Percentiles rank a stretch among this genome's conserved stretches.
These are phyloP conservation scores for Candida xiaguanensis DNA, from an alignment of 805 yeast genomes.

Conservation along the genomic window DNA sequence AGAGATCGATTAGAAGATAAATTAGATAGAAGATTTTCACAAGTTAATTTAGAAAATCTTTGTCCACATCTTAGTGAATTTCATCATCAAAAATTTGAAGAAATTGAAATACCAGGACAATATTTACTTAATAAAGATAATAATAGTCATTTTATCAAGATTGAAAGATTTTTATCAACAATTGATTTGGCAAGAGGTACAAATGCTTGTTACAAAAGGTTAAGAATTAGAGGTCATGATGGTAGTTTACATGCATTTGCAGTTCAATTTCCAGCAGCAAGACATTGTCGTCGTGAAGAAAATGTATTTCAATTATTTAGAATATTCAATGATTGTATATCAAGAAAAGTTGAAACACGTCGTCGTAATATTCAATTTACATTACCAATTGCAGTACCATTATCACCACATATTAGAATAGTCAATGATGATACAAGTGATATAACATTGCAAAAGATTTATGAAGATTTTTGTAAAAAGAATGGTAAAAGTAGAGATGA, in stretches of 20 bases:
- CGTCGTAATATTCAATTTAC: constrained; percentile 82
- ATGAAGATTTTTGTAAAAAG: constrained; percentile 79
- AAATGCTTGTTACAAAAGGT: constrained; percentile 82
- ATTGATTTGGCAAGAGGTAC: constrained; percentile 87
- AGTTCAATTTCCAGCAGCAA: constrained; percentile 95
- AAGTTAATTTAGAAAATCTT: constrained; percentile 79
- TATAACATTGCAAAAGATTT: constrained; percentile 73
- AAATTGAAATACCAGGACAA: constrained; percentile 96
- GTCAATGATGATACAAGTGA: constrained; percentile 79
- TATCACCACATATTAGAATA: constrained; percentile 91
- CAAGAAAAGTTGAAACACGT: constrained; percentile 82
- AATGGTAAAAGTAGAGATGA: constrained; percentile 78
- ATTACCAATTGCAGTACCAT: constrained; percentile 86
- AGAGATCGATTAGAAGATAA: constrained; percentile 88
- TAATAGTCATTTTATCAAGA: constrained; percentile 86
- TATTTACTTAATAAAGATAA: constrained; percentile 84
- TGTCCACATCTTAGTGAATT: constrained; percentile 95
- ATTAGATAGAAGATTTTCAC: constrained; percentile 76
- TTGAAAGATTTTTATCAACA: constrained; percentile 87
- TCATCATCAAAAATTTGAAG: constrained; percentile 98
- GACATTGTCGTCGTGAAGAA: constrained; percentile 96
- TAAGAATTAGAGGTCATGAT: constrained; percentile 89
- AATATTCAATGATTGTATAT: constrained; percentile 75
- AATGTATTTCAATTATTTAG: constrained; percentile 88
- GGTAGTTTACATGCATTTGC: constrained; percentile 91